Evolutionary conservation across 352 stramenopile genomes (phyloP).

Genomic region (Blastocystis hominis): DNA sequence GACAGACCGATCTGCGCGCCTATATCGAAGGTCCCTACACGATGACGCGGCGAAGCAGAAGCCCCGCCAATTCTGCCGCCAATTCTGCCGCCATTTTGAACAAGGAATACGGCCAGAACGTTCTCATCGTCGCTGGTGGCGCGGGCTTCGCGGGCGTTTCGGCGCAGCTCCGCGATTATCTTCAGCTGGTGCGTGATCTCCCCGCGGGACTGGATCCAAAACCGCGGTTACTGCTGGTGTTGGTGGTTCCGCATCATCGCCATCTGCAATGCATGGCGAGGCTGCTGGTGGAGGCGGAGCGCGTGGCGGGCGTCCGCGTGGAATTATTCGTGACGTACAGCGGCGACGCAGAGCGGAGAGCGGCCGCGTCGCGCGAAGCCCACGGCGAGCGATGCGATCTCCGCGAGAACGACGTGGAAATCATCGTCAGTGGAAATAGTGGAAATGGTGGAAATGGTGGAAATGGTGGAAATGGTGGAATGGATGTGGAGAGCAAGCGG

Average conservation of each 20-base stretch:
- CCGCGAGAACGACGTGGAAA: not conserved
- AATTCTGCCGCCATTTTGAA: not conserved
- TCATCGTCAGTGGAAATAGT: too few species aligned
- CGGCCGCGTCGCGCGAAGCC: not conserved
- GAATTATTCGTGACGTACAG: conserved; percentile 31
- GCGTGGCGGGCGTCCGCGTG: not conserved
- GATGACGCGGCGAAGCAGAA: not conserved
- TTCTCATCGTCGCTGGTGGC: not conserved
- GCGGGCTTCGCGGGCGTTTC: conserved; percentile 7
- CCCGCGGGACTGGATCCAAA: not conserved
- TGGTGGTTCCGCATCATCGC: conserved; percentile 16
- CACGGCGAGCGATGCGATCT: not conserved
- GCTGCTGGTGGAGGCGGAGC: not conserved
- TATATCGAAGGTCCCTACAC: conserved; percentile 46
- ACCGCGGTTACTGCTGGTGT: not conserved
- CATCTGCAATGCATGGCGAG: conserved; percentile 16
- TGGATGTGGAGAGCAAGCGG: not conserved
- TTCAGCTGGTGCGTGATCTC: not conserved
- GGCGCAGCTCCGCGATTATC: not conserved
- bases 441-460: too few species aligned
- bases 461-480: not conserved
- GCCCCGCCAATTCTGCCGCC: not conserved
- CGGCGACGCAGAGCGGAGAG: not conserved
- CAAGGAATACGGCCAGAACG: not conserved
- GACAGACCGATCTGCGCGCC: not conserved